These are phyloP conservation scores for Claviceps sp. DNA, from an alignment of 2,329 filamentous ascomycete species.

Conservation along the genomic window DNA sequence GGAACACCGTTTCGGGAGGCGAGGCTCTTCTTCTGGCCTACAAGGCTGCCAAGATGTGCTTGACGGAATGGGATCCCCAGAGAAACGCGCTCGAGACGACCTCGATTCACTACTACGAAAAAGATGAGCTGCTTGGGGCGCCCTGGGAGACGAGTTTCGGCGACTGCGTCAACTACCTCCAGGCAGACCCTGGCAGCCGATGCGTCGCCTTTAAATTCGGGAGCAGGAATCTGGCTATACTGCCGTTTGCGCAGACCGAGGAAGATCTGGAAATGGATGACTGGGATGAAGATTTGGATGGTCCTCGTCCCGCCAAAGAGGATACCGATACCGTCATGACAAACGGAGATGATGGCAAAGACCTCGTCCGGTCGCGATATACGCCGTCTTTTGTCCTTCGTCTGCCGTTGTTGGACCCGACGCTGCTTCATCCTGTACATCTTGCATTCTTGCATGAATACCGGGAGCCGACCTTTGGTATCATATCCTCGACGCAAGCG, in stretches of 20 bases:
- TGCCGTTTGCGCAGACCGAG: conserved; percentile 77
- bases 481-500: conserved; percentile 65
- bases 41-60: conserved; percentile 81
- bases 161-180: conserved; percentile 67
- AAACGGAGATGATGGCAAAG: conserved; percentile 20
- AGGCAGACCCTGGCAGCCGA: conserved; percentile 79
- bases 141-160: conserved; percentile 70
- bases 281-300: conserved; percentile 74
- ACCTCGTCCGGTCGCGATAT: conserved; percentile 47
- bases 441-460: conserved; percentile 94
- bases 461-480: conserved; percentile 91
- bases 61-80: conserved; percentile 87
- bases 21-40: conserved; percentile 75
- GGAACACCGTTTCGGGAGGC: conserved; percentile 62
- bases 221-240: conserved; percentile 73
- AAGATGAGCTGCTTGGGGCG: conserved; percentile 71
- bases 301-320: conserved; percentile 43
- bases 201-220: conserved; percentile 94
- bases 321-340: conserved; percentile 14
- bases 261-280: conserved; percentile 87
- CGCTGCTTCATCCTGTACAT: conserved; percentile 76
- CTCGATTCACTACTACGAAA: conserved; percentile 96
- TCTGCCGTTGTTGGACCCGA: conserved; percentile 76
- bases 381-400: conserved; percentile 85
- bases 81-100: conserved; percentile 69